These are phyloP conservation scores for Globisporangium heterothallicum DNA, from an alignment of 352 stramenopile genomes.

Conservation along the genomic window DNA sequence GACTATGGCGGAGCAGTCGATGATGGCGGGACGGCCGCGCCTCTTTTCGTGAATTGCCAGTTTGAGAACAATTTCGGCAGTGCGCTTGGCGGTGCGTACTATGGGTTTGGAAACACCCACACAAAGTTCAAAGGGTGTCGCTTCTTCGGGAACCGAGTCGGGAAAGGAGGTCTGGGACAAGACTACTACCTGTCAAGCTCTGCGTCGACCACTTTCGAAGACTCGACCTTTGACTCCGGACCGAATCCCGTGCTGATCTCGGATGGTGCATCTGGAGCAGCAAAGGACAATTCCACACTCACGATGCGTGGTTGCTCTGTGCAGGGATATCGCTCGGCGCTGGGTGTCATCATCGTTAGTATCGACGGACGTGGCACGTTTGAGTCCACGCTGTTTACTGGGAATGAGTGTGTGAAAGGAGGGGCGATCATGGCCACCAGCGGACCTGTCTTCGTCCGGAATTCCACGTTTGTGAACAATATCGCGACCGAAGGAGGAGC, in stretches of 20 bases:
- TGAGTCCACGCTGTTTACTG: conserved; percentile 9
- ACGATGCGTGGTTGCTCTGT: background rate
- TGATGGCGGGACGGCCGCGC: conserved; percentile 12
- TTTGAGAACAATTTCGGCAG: conserved; percentile 18
- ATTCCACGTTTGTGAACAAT: conserved; percentile 11
- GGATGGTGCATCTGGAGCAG: conserved; percentile 10
- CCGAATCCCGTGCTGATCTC: conserved; percentile 8
- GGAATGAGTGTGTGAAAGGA: conserved; percentile 12
- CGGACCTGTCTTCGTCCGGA: conserved; percentile 8
- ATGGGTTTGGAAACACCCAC: conserved; percentile 16
- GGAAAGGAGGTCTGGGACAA: conserved; percentile 17
- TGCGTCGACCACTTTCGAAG: conserved; percentile 9
- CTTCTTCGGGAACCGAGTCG: conserved; percentile 16
- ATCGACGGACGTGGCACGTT: conserved; percentile 8
- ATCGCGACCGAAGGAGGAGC: conserved; percentile 12
- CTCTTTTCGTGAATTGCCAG: conserved; percentile 13
- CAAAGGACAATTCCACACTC: conserved; percentile 15
- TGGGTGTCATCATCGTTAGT: conserved; percentile 5
- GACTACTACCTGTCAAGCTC: conserved; percentile 24
- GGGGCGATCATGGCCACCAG: conserved; percentile 5
- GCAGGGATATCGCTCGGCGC: conserved; percentile 3
- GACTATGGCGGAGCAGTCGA: conserved; percentile 21
- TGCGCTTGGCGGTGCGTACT: conserved; percentile 16
- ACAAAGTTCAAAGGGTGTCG: conserved; percentile 13
- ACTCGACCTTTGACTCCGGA: conserved; percentile 15